These are phyloP conservation scores for Colletotrichum salicis DNA, from an alignment of 2,329 filamentous ascomycete genomes.

Conservation along the genomic window DNA sequence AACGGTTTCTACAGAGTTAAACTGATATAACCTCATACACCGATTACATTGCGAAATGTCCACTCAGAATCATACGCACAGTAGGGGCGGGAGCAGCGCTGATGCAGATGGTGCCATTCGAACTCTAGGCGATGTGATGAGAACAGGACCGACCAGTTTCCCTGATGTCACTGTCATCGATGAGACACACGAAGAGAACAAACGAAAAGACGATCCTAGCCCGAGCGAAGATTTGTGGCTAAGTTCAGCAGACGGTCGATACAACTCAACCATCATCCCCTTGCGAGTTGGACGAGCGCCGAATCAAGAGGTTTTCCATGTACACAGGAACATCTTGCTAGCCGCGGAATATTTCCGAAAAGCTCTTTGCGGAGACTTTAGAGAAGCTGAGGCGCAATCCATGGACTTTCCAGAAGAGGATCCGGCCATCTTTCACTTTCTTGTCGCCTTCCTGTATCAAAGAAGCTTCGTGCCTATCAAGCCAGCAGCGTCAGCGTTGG, in stretches of 20 bases:
- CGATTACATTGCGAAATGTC: constrained; percentile 12
- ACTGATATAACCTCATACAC: constrained; percentile 4
- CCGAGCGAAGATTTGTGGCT: constrained; percentile 60
- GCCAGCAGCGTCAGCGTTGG: constrained; percentile 52
- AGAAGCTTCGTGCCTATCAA: constrained; percentile 57
- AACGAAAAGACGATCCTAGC: constrained; percentile 47
- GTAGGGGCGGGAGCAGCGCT: constrained; percentile 1
- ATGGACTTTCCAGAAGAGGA: constrained; percentile 63
- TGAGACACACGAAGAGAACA: constrained; percentile 44
- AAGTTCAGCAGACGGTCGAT: constrained; percentile 60
- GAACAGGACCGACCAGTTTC: constrained; percentile 48
- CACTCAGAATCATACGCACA: background rate
- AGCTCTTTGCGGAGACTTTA: constrained; percentile 59
- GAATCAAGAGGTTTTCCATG: constrained; percentile 58
- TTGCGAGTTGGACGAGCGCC: constrained; percentile 54
- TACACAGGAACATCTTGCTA: constrained; percentile 58
- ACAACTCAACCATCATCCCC: constrained; percentile 57
- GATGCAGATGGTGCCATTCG: background rate
- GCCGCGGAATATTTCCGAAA: constrained; percentile 61
- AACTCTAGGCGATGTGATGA: constrained; percentile 54
- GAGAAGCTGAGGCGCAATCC: constrained; percentile 56
- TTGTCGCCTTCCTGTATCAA: constrained; percentile 63
- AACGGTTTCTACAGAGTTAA: background rate
- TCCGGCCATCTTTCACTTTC: constrained; percentile 61
- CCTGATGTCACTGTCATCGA: constrained; percentile 54